Percentiles rank a stretch among this genome's conserved stretches.
Conservation (phyloP, 768 basidiomycete genomes). For the Tricholoma bakamatsutake region DNA sequence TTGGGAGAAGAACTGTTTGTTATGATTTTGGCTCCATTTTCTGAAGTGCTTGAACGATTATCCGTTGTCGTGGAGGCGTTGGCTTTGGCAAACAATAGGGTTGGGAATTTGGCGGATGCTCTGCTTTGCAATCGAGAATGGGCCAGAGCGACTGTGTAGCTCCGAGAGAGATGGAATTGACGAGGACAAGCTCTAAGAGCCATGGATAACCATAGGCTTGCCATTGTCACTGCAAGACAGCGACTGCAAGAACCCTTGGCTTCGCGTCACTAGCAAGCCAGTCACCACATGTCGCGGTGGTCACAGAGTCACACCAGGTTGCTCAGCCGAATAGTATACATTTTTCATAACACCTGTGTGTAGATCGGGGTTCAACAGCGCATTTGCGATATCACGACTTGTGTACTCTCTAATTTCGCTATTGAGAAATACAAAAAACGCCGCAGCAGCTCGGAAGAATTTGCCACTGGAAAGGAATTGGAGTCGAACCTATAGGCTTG, state of each 20-base stretch:
- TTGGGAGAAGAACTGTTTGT: slow-evolving; percentile 6
- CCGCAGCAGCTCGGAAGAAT: no score
- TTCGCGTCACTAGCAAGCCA: no score
- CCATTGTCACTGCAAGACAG: slow-evolving; percentile 12
- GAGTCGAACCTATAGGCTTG: no score
- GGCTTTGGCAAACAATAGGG: not conserved
- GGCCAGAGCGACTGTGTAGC: not conserved
- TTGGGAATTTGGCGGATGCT: not conserved
- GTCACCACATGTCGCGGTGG: slow-evolving; percentile 5
- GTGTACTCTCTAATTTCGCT: no score
- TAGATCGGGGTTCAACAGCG: no score
- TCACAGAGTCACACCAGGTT: not conserved
- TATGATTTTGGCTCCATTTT: not conserved
- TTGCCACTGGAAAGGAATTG: no score
- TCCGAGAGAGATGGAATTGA: slow-evolving; percentile 2
- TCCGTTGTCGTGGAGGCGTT: slow-evolving; percentile 10
- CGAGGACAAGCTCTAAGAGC: slow-evolving; percentile 8
- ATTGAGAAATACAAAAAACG: no score
- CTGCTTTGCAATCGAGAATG: slow-evolving; percentile 8
- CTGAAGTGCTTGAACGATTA: not conserved
- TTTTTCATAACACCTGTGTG: no score
- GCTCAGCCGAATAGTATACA: no score
- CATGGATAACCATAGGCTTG: slow-evolving; percentile 14
- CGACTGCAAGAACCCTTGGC: not conserved
- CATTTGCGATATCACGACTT: no score